Evolutionary conservation across 2,329 filamentous ascomycete species (phyloP), one percentile per base, ranked within the genome.

Genomic region (Cladobotryum mycophilum): DNA sequence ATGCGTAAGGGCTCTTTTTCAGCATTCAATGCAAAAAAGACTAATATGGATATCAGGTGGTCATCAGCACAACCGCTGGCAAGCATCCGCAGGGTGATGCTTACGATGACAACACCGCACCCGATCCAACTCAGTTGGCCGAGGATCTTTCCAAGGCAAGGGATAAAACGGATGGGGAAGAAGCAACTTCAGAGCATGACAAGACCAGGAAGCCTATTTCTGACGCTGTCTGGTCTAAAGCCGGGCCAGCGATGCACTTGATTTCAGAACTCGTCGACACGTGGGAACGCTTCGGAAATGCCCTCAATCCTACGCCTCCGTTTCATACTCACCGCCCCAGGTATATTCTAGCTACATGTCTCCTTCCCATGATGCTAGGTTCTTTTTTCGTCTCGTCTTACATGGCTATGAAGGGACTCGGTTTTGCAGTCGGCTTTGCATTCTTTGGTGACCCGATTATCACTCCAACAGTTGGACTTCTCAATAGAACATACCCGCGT

Each of bases 381-480:
- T 82, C 81, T 0, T 62, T 79, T 3, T 70, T 84, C 25, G 70
- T 76, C 0, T 77, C 75, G 0, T 76, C 81, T 0, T 82, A 86
- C 56, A 73, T 80, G 64, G 70, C 85, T 18, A 69, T 80, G 41
- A 93, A 92, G 61, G 76, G 77, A 2, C 66, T 79, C 2, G 84
- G 81, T 0, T 85, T 93, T 48, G 72, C 79, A 6, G 56, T 80
- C n/a, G 89, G 89, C 0, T 82, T 91, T 55, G 79, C 72, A 2
- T 89, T 95, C 71, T 95, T 95, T 56, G 87, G 86, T 1, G 85
- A 92, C 53, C 89, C 89, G 0, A 59, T 91, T 55, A 82, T 92
- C 49, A 71, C 73, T 33, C 78, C 76, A 12, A 80, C 74, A 2
- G 62, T 89, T 4, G 66, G 67, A 12, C 79, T 80, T 57, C 67